Base-by-base conservation (phyloP, 371 early-diverging fungal genomes). In the Mucor indicus region DNA sequence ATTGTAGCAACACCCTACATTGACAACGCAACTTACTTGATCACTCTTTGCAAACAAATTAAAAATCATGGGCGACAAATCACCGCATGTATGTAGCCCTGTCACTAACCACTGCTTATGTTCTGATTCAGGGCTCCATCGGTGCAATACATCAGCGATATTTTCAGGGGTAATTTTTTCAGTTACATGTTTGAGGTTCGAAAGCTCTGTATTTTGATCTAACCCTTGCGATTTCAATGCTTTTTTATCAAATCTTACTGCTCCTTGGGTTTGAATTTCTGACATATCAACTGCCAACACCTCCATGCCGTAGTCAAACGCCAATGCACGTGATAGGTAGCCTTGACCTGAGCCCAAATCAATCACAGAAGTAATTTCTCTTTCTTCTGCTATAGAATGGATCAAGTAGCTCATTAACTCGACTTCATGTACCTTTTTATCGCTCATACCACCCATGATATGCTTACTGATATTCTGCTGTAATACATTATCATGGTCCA, bases 1-100 rank as follows among this genome's bases (percentile, higher is more conserved):
- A 68, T 94, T 89, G 60, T 94, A 91, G 64, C 93, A 94, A 68
- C 95, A 94, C 0, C 91, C 89, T 6, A 93, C 92, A 56, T 79
- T 79, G 21, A 87, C 91, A 25, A 92, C 64, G 10, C 80, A 83
- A 0, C 57, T 51, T 1, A 91, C 89, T 15, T 67, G 46, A 11
- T 76, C 63, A 32, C 83, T 79, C 40, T 80, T 64, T 2, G 80
- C 72, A 68, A 89, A 94, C 38, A 90, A 64, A 20, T 79, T 77
- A 15, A 92, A 73, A 50, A 86, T 84, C 16, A 84, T 71, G 42
- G 84, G 81, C 3, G 90, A 78, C 39, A 94, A 53, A 50, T 93
- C 86, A 4, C 95, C 95, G 48, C 95, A 94, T 0, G 93, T 84
- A 55, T 94, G 93, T 8, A 93, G 72, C 2, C 94, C 92, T 40